These are phyloP conservation scores for Hyphopichia buzzinii DNA, from an alignment of 1,139 yeast species.

Conservation along the genomic window DNA sequence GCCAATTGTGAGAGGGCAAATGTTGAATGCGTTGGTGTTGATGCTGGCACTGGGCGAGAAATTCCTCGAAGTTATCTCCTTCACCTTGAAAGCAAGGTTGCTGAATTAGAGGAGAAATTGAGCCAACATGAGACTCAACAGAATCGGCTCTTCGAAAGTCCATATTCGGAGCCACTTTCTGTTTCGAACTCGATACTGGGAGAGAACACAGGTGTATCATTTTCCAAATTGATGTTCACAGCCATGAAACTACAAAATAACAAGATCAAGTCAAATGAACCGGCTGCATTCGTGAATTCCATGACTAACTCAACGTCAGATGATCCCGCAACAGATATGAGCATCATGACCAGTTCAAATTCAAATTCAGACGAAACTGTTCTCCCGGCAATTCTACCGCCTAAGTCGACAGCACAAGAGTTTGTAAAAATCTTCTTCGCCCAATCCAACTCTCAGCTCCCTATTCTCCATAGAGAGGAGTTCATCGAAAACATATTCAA, in stretches of 20 bases:
- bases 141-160: too few species aligned
- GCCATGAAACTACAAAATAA: conserved; percentile 62
- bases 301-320: background rate
- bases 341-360: too few species aligned
- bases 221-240: conserved; percentile 72
- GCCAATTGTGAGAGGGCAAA: conserved; percentile 65
- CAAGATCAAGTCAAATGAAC: conserved; percentile 7
- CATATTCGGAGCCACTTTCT: conserved; percentile 21
- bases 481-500: conserved; percentile 64
- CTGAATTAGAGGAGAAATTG: conserved; percentile 51
- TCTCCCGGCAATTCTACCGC: conserved; percentile 59
- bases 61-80: conserved; percentile 79
- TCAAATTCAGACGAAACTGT: conserved; percentile 13
- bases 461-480: conserved; percentile 76
- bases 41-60: conserved; percentile 84
- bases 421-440: conserved; percentile 69
- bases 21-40: conserved; percentile 76
- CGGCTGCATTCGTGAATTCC: conserved; percentile 3
- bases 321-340: too few species aligned
- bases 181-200: background rate
- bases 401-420: conserved; percentile 66
- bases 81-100: conserved; percentile 66
- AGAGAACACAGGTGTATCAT: conserved; percentile 30
- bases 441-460: conserved; percentile 79
- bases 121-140: conserved; percentile 41